Conservation (phyloP, 345 rosid species). For the Schrenkiella parvula region DNA sequence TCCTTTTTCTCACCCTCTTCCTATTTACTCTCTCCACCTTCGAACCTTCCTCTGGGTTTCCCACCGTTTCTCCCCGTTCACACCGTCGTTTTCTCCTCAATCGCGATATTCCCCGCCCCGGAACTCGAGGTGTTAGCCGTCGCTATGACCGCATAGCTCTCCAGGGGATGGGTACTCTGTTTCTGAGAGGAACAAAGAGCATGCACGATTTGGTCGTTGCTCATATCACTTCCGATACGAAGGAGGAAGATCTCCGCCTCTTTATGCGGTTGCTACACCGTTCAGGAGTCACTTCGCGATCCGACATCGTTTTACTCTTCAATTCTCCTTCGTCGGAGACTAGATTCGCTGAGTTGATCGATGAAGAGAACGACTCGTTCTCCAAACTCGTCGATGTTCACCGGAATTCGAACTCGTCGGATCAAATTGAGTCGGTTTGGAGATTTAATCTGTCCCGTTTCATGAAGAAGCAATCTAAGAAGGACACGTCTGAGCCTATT, state of each 20-base stretch:
- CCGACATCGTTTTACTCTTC: slow-evolving; percentile 61
- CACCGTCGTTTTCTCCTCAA: slow-evolving; percentile 35
- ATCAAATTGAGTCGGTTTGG: slow-evolving; percentile 29
- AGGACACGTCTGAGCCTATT: slow-evolving; percentile 51
- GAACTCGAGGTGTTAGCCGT: background rate
- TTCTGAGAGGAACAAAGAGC: slow-evolving; percentile 27
- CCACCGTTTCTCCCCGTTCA: slow-evolving; percentile 17
- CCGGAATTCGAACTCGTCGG: slow-evolving; percentile 27
- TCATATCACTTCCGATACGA: slow-evolving; percentile 54
- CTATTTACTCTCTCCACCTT: slow-evolving; percentile 89
- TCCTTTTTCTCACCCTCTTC: slow-evolving; percentile 65
- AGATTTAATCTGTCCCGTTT: slow-evolving; percentile 51
- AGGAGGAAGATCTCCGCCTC: slow-evolving; percentile 49
- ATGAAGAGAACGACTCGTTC: slow-evolving; percentile 71
- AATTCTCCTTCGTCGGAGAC: slow-evolving; percentile 24
- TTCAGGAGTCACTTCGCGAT: slow-evolving; percentile 59
- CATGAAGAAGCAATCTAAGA: slow-evolving; percentile 35
- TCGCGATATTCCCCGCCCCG: slow-evolving; percentile 12
- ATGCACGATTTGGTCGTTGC: slow-evolving; percentile 44
- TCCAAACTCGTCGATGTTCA: slow-evolving; percentile 42
- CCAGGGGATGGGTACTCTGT: slow-evolving; percentile 38
- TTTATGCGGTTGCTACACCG: slow-evolving; percentile 60
- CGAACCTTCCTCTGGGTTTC: slow-evolving; percentile 47
- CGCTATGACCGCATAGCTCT: slow-evolving; percentile 9
- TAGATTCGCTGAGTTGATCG: slow-evolving; percentile 40